A percentile compares a stretch with the other conserved stretches of the same genome.
phyloP scores from a whole-genome alignment of 805 yeast genomes.

The Wickerhamiella lipophila region DNA sequence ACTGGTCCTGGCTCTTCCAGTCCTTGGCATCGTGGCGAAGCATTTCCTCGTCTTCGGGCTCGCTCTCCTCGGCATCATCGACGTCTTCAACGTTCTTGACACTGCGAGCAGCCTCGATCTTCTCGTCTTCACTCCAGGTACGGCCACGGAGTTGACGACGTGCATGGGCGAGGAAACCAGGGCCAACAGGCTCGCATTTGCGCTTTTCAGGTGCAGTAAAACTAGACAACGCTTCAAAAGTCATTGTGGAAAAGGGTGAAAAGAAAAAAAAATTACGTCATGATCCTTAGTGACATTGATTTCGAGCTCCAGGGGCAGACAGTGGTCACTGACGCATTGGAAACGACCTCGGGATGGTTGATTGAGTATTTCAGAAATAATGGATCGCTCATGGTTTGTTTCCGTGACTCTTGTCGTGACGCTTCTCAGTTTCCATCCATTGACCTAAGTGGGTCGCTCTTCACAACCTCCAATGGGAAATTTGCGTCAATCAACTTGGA shows the following conservation, averaged over 20 bases:
- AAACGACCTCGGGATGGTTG: conserved; percentile 23
- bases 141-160: conserved; percentile 91
- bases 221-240: conserved; percentile 23
- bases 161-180: conserved; percentile 90
- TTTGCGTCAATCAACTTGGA: conserved; percentile 13
- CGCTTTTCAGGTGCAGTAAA: conserved; percentile 32
- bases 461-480: not conserved
- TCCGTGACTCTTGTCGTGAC: conserved; percentile 12
- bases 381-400: conserved; percentile 1
- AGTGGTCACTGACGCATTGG: conserved; percentile 22
- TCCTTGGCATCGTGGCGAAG: conserved; percentile 90
- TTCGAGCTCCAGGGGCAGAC: conserved; percentile 14
- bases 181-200: conserved; percentile 93
- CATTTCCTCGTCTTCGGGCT: conserved; percentile 65
- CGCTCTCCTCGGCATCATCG: conserved; percentile 35
- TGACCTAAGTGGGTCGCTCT: conserved; percentile 13
- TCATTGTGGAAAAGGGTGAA: not conserved
- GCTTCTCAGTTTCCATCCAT: not conserved
- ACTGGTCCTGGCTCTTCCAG: conserved; percentile 94
- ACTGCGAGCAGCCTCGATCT: conserved; percentile 80
- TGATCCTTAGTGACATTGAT: not conserved
- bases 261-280: not conserved
- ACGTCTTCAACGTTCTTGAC: conserved; percentile 59
- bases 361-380: conserved; percentile 6
- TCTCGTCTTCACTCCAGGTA: conserved; percentile 96